These are phyloP conservation scores for Xanthoconium purpureum DNA, from an alignment of 768 basidiomycete genomes.

Conservation along the genomic window DNA sequence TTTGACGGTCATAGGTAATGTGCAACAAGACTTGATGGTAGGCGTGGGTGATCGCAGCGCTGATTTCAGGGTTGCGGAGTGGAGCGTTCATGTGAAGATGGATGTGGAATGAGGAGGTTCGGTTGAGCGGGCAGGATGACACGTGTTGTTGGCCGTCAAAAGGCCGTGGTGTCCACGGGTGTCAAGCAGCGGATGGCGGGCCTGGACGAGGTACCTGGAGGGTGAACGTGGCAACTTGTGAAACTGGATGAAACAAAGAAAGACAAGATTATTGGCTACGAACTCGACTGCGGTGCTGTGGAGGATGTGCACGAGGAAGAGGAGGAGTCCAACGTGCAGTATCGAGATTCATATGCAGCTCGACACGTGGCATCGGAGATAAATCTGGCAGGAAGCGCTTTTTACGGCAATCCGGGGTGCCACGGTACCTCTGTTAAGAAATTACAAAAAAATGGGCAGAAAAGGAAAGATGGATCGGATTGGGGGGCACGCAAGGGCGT, in stretches of 20 bases:
- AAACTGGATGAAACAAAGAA: neutral
- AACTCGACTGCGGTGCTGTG: constrained; percentile 23
- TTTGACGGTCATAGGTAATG: constrained; percentile 13
- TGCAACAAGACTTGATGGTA: constrained; percentile 2
- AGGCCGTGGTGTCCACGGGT: constrained; percentile 25
- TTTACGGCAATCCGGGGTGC: constrained; percentile 32
- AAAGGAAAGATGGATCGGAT: constrained; percentile 20
- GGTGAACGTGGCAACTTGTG: constrained; percentile 11
- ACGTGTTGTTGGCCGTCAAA: constrained; percentile 12
- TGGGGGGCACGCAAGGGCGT: constrained; percentile 22
- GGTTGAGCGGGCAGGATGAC: constrained; percentile 15
- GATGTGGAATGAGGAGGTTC: constrained; percentile 13
- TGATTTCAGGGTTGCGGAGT: constrained; percentile 1
- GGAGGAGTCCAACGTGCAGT: constrained; percentile 4
- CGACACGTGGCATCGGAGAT: constrained; percentile 32
- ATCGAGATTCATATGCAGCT: constrained; percentile 23
- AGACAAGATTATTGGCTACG: neutral
- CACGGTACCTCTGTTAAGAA: constrained; percentile 21
- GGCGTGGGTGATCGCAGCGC: constrained; percentile 9
- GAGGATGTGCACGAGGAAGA: constrained; percentile 12
- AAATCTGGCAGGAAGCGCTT: constrained; percentile 20
- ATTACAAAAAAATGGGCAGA: constrained; percentile 10
- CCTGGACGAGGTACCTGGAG: neutral
- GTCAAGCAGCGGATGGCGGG: neutral
- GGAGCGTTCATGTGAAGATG: constrained; percentile 20